These are phyloP conservation scores for Picea sitchensis DNA, from an alignment of 75 land plant species.

Conservation along the genomic window DNA sequence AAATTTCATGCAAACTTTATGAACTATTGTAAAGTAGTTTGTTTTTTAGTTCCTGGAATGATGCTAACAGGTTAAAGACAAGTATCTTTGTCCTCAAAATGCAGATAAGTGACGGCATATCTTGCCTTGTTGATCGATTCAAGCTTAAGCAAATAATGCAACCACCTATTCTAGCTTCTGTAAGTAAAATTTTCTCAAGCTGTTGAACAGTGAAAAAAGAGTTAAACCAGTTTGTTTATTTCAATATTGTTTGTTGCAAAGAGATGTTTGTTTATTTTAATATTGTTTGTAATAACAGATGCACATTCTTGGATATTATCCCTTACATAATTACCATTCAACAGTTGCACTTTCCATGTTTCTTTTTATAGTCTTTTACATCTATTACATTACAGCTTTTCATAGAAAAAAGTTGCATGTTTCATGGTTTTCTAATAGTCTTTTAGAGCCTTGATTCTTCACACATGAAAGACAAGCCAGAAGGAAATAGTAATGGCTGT, in stretches of 20 bases:
- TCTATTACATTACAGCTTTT: not conserved
- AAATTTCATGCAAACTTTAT: too few relatives aligned
- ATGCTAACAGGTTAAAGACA: not conserved
- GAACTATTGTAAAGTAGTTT: too few relatives aligned
- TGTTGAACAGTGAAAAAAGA: not conserved
- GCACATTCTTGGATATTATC: not conserved
- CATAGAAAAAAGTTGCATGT: not conserved
- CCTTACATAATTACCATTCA: not conserved
- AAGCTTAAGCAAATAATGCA: slow-evolving; percentile 83
- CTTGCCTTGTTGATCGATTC: slow-evolving; percentile 33
- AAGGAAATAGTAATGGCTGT: too few relatives aligned
- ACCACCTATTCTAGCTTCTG: slow-evolving; percentile 92
- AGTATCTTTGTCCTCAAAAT: not conserved
- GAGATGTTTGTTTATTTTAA: not conserved
- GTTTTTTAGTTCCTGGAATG: not conserved
- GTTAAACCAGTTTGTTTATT: not conserved
- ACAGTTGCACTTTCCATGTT: not conserved
- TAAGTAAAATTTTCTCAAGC: slow-evolving; percentile 30
- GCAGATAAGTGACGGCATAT: slow-evolving; percentile 34
- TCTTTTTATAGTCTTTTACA: not conserved
- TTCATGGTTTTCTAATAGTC: not conserved
- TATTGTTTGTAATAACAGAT: not conserved
- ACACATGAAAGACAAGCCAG: too few relatives aligned
- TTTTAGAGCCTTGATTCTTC: too few relatives aligned
- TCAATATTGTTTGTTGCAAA: too few relatives aligned